Evolutionary conservation across 805 yeast genomes (phyloP).

Genomic region (Metschnikowia lachancei): DNA sequence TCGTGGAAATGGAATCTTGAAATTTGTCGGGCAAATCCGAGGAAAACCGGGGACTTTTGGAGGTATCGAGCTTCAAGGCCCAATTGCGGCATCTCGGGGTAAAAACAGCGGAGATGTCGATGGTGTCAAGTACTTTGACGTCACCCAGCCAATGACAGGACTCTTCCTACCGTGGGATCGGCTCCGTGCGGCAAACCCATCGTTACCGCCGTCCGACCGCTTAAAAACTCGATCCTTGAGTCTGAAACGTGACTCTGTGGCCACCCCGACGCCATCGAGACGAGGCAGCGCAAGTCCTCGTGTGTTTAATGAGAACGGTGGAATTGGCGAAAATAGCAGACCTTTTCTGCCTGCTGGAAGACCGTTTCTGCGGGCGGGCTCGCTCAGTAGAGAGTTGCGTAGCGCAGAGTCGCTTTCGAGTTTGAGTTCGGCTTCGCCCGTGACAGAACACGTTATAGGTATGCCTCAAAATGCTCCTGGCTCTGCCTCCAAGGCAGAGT

Average conservation of each 20-base stretch:
- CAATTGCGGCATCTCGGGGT: constrained; percentile 56
- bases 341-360: neutral
- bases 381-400: neutral
- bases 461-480: neutral
- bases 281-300: constrained; percentile 9
- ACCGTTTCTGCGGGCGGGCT: constrained; percentile 6
- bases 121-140: constrained; percentile 67
- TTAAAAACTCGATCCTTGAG: constrained; percentile 6
- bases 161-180: constrained; percentile 64
- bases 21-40: constrained; percentile 69
- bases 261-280: constrained; percentile 16
- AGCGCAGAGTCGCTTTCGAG: constrained; percentile 1
- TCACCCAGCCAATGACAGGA: constrained; percentile 64
- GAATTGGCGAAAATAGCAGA: neutral
- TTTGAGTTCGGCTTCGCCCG: constrained; percentile 1
- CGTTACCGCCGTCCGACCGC: constrained; percentile 16
- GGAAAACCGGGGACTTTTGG: constrained; percentile 75
- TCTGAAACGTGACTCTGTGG: constrained; percentile 9
- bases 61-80: constrained; percentile 81
- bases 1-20: constrained; percentile 60
- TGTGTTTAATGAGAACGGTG: neutral
- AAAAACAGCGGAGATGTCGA: constrained; percentile 83
- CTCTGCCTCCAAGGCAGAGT: neutral
- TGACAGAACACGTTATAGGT: neutral
- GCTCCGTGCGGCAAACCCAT: constrained; percentile 35